phyloP scores from a whole-genome alignment of 345 rosid genomes.

The Trapa incisa region DNA sequence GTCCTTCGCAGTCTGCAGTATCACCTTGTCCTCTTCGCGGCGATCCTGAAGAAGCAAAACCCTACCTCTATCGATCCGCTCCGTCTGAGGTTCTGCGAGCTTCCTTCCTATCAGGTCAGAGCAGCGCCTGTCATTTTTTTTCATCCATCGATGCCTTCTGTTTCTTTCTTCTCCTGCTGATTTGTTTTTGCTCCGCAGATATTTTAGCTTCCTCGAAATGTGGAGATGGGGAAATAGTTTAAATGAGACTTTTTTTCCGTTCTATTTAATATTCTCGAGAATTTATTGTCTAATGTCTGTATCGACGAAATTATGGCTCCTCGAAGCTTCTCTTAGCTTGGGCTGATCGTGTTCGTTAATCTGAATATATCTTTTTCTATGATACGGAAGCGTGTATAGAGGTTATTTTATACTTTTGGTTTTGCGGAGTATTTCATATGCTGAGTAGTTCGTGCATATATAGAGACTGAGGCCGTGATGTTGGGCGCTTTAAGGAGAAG shows the following conservation, averaged over 20 bases:
- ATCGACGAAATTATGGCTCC: no score
- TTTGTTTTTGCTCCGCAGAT: background rate
- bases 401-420: background rate
- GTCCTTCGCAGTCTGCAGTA: background rate
- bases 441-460: background rate
- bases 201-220: background rate
- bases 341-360: no score
- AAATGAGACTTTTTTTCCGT: background rate
- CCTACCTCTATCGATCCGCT: slow-evolving; percentile 1
- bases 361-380: no score
- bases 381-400: background rate
- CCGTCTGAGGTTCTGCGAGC: background rate
- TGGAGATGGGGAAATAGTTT: background rate
- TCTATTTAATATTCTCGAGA: no score
- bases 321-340: no score
- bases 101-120: background rate
- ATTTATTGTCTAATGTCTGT: no score
- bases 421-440: background rate
- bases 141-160: background rate
- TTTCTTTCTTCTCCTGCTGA: background rate
- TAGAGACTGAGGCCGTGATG: slow-evolving; percentile 9
- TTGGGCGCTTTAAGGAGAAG: slow-evolving; percentile 14
- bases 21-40: background rate
- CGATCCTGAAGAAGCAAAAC: background rate
- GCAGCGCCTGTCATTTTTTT: background rate